Percentiles rank a stretch among this genome's conserved stretches.
These are phyloP conservation scores for Vitis rupestris DNA, from an alignment of 164 flowering plant species.

Conservation along the genomic window DNA sequence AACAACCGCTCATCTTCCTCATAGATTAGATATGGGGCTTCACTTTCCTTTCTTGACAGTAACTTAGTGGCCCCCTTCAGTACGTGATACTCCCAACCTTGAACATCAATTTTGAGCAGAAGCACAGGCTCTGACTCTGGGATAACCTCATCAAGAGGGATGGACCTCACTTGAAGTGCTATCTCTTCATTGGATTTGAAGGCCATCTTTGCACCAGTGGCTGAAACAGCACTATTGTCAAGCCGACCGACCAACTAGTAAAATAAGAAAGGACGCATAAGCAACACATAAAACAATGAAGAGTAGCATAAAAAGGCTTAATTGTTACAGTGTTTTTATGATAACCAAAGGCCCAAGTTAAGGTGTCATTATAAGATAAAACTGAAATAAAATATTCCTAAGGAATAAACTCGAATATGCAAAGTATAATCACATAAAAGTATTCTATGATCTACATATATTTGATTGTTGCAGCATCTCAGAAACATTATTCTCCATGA, in stretches of 20 bases:
- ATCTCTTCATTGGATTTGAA: slow-evolving; percentile 94
- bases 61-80: slow-evolving; percentile 79
- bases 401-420: no score
- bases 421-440: no score
- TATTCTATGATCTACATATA: no score
- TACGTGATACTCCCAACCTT: slow-evolving; percentile 98
- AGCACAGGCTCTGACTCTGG: slow-evolving; percentile 67
- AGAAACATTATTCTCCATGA: no score
- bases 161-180: slow-evolving; percentile 68
- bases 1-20: slow-evolving; percentile 93
- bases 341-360: no score
- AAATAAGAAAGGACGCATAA: background rate
- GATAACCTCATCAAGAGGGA: slow-evolving; percentile 82
- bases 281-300: background rate
- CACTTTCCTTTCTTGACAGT: slow-evolving; percentile 65
- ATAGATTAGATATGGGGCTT: slow-evolving; percentile 88
- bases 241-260: slow-evolving; percentile 93
- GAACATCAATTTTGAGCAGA: slow-evolving; percentile 91
- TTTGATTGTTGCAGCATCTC: no score
- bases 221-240: slow-evolving; percentile 95
- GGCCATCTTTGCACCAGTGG: slow-evolving; percentile 87
- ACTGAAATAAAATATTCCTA: no score
- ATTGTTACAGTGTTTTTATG: no score
- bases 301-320: no score
- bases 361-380: no score